Conservation (phyloP, 306 rosid genomes). For the Psophocarpus tetragonolobus region DNA sequence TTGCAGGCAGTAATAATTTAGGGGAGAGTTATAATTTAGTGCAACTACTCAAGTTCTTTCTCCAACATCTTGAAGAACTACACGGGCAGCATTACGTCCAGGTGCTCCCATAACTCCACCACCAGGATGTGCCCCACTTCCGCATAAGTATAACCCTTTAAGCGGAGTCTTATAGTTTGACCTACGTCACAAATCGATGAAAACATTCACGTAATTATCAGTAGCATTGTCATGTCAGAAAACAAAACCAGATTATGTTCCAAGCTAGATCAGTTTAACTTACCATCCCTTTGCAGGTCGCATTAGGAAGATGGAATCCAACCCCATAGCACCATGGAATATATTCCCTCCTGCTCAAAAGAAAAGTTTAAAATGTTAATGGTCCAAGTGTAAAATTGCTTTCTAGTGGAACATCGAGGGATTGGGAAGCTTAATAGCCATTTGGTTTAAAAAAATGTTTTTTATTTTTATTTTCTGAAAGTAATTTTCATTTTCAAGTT, state of each 20-base stretch:
- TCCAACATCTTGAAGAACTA: slow-evolving; percentile 64
- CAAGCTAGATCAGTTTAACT: not conserved
- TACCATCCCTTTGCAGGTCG: slow-evolving; percentile 91
- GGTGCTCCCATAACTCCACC: slow-evolving; percentile 99
- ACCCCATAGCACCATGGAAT: slow-evolving; percentile 93
- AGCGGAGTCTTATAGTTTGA: slow-evolving; percentile 81
- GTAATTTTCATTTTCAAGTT: no score
- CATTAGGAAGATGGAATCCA: slow-evolving; percentile 91
- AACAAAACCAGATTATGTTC: not conserved
- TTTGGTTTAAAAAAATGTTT: no score
- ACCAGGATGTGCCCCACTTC: slow-evolving; percentile 92
- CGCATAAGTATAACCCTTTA: slow-evolving; percentile 70
- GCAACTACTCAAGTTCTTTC: slow-evolving; percentile 7
- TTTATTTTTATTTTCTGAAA: no score
- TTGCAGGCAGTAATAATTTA: not conserved
- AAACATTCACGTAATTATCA: slow-evolving; percentile 7
- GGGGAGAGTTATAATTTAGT: not conserved
- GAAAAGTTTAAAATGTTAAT: not conserved
- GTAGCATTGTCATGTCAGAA: not conserved
- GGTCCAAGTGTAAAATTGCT: not conserved
- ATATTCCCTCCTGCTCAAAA: slow-evolving; percentile 75
- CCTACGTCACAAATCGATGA: slow-evolving; percentile 46
- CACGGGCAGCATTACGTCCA: slow-evolving; percentile 82
- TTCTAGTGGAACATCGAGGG: not conserved
- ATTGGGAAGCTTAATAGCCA: not conserved